Evolutionary conservation across 1,284 basidiomycete species (phyloP).

Genomic region (Rhizoctonia solani): DNA sequence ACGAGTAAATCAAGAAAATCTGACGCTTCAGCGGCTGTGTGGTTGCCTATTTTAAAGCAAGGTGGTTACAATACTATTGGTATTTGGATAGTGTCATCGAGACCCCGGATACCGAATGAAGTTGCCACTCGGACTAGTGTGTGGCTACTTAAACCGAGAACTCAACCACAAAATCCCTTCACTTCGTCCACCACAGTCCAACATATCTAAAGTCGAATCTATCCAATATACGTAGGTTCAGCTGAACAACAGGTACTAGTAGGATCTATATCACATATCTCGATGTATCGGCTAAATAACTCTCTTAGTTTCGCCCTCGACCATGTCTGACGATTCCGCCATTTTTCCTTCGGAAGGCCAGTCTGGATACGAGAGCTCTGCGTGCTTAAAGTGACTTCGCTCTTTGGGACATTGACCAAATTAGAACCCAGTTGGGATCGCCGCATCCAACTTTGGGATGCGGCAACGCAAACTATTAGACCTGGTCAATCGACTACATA

Average conservation of each 20-base stretch:
- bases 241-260: too few species aligned
- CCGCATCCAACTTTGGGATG: constrained; percentile 1
- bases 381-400: neutral
- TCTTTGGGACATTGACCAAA: too few species aligned
- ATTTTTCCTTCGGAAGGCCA: neutral
- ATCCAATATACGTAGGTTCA: neutral
- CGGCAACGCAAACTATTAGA: constrained; percentile 36
- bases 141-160: neutral
- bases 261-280: too few species aligned
- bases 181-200: neutral
- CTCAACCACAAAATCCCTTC: neutral
- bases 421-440: constrained; percentile 9
- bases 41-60: too few species aligned
- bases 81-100: too few species aligned
- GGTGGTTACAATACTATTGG: too few species aligned
- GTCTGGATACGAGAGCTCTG: neutral
- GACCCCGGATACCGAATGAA: neutral
- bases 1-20: too few species aligned
- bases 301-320: too few species aligned
- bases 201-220: neutral
- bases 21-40: too few species aligned
- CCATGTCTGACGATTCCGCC: too few species aligned
- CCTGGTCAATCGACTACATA: constrained; percentile 36
- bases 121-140: neutral
- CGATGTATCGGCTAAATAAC: too few species aligned